Percentiles rank a stretch among this genome's conserved stretches.
phyloP scores from a whole-genome alignment of 1,284 basidiomycete genomes.

The Ustilago curta region DNA sequence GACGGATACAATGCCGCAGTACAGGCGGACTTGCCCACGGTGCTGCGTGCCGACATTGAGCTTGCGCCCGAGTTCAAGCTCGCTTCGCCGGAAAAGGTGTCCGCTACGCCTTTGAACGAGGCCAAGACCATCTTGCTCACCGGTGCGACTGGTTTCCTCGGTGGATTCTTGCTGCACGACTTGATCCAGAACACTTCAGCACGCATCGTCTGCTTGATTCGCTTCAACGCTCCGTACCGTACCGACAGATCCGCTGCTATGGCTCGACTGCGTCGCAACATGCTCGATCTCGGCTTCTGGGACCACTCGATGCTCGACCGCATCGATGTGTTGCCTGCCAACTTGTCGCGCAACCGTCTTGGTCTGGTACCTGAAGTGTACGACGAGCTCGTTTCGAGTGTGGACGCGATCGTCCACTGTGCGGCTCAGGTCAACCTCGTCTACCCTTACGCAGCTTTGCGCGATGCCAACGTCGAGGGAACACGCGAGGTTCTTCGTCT shows the following conservation, averaged over 20 bases:
- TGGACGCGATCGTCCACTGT: constrained; percentile 67
- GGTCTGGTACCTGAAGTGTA: constrained; percentile 60
- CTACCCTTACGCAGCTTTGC: constrained; percentile 69
- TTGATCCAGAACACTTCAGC: constrained; percentile 65
- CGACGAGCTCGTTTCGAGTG: constrained; percentile 55
- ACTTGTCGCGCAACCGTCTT: constrained; percentile 61
- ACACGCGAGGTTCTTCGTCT: constrained; percentile 70
- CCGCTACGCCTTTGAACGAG: constrained; percentile 44
- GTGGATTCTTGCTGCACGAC: constrained; percentile 66
- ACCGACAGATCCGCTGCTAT: constrained; percentile 64
- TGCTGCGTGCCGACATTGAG: constrained; percentile 59
- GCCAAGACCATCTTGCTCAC: constrained; percentile 67
- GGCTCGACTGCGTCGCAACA: constrained; percentile 66
- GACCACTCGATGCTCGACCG: constrained; percentile 63
- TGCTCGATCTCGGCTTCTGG: constrained; percentile 69
- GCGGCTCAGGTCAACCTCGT: constrained; percentile 69
- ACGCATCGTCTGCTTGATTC: constrained; percentile 67
- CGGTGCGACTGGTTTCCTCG: constrained; percentile 69
- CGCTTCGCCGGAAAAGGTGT: constrained; percentile 18
- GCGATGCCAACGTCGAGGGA: constrained; percentile 67
- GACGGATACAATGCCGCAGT: constrained; percentile 66
- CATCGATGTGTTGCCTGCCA: constrained; percentile 66
- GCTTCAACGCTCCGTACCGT: constrained; percentile 63
- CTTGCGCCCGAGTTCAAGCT: constrained; percentile 62
- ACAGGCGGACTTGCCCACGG: constrained; percentile 67